A percentile compares a stretch with the other conserved stretches of the same genome.
Evolutionary conservation across 371 early-diverging fungal genomes (phyloP).

Genomic region (Gilbertella persicaria): DNA sequence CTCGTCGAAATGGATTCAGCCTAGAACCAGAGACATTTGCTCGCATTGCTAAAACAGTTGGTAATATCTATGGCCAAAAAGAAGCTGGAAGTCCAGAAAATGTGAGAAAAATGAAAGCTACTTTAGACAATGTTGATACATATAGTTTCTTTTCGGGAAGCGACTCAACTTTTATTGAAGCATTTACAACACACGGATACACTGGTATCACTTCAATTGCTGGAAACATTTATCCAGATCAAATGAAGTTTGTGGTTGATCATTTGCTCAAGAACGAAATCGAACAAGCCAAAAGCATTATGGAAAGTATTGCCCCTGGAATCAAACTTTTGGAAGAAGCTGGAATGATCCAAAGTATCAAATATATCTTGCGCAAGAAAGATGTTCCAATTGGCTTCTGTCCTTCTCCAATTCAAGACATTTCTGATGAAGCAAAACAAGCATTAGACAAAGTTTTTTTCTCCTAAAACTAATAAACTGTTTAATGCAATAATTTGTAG

Average conservation of each 20-base stretch:
- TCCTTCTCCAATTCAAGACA: constrained; percentile 27
- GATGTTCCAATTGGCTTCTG: constrained; percentile 29
- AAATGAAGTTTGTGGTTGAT: constrained; percentile 11
- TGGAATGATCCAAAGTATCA: constrained; percentile 23
- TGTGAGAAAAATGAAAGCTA: constrained; percentile 20
- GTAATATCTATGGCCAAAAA: constrained; percentile 25
- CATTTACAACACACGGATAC: constrained; percentile 16
- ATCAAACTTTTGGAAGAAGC: constrained; percentile 12
- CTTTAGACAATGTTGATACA: neutral
- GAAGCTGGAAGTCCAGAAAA: constrained; percentile 26
- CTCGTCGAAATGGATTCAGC: constrained; percentile 22
- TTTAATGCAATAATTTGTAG: no score
- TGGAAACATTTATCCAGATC: constrained; percentile 23
- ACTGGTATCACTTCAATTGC: constrained; percentile 28
- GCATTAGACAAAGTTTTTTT: neutral
- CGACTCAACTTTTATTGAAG: constrained; percentile 15
- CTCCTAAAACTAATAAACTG: no score
- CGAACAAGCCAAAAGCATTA: constrained; percentile 16
- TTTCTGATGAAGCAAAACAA: constrained; percentile 11
- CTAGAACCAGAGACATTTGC: constrained; percentile 27
- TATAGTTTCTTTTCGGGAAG: constrained; percentile 19
- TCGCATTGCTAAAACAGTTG: constrained; percentile 5
- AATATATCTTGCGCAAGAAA: constrained; percentile 30
- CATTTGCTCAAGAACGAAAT: constrained; percentile 8
- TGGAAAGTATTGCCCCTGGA: constrained; percentile 8